Base-by-base conservation (phyloP, 768 basidiomycete species). In the Hypholoma fasciculare region DNA sequence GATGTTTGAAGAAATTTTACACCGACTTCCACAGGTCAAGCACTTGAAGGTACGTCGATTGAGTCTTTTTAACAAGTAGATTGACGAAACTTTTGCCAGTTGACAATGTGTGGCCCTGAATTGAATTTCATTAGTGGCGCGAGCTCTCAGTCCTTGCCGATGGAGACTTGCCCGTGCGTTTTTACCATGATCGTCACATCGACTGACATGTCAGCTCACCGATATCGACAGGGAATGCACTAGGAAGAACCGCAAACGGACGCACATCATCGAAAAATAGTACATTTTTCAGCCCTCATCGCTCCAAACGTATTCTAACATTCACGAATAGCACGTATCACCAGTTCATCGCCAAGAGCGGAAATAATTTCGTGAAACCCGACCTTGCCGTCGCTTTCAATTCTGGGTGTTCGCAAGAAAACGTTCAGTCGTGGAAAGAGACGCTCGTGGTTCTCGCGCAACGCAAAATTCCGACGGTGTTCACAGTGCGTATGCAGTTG, bases 1-100 rank as follows among this genome's bases (percentile, higher is more conserved):
- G 16, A 52, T 67, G 0, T 74, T 76, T 53, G 74, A 76, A 54
- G 73, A 74, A 50, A 69, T 74, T n/a, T 49, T 76, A 7, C 73
- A 76, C 54, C 67, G 73, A 30, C 59, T 72, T 16, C 74, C 73
- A 4, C 54, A 58, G 34, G 65, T 74, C 9, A 68, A 72, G 27
- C 62, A 49, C 0, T 57, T 76, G 26, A 67, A 68, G 61, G 74
- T 72, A 27, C 19, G n/a, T 27, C 12, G 30, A 12, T 7, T 37
- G 13, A 19, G 12, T 17, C 49, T 46, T 13, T 57, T 23, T 2
- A 8, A 14, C 14, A 27, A 12, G 36, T 43, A 7, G 17, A 14
- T 7, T 34, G 40, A 11, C 49, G 30, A 48, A 7, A 13, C 12
- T 12, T 2, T 54, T 7, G 23, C 14, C 46, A 72, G 71, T 43